Evolutionary conservation across 2,329 filamentous ascomycete genomes (phyloP).

Genomic region (Graphilbum sp.): DNA sequence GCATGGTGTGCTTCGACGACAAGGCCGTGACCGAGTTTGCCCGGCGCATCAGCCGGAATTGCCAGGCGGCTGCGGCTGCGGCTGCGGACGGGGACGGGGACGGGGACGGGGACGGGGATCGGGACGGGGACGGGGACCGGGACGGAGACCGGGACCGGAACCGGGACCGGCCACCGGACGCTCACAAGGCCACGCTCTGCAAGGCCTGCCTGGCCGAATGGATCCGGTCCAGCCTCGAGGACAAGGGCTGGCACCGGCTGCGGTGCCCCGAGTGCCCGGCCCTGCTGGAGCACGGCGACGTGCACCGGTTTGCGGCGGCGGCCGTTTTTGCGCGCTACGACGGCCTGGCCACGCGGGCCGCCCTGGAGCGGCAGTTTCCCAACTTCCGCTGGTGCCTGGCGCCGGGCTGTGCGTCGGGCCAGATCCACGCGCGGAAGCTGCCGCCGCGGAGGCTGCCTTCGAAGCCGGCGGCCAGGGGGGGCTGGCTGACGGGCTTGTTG

Average conservation of each 20-base stretch:
- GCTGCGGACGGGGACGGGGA: not conserved
- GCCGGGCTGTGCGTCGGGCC: constrained; percentile 19
- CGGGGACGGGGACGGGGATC: too few species aligned
- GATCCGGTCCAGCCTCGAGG: constrained; percentile 17
- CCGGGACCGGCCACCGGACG: too few species aligned
- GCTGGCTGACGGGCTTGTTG: not conserved
- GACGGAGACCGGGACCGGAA: not conserved
- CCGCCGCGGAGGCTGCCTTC: not conserved
- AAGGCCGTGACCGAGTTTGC: constrained; percentile 19
- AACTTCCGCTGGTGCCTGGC: constrained; percentile 23
- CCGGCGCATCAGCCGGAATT: constrained; percentile 13
- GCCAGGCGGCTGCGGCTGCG: constrained; percentile 2
- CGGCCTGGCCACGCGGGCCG: constrained; percentile 15
- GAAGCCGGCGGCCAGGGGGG: too few species aligned
- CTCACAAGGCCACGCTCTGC: constrained; percentile 15
- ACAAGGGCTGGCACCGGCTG: constrained; percentile 16
- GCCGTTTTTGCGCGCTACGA: constrained; percentile 19
- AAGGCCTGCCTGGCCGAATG: constrained; percentile 18
- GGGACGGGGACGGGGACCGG: too few species aligned
- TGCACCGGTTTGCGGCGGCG: constrained; percentile 13
- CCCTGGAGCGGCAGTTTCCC: constrained; percentile 12
- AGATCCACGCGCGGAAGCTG: constrained; percentile 14
- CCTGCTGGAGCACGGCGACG: constrained; percentile 15
- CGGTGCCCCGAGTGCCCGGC: constrained; percentile 19
- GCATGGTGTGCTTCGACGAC: constrained; percentile 18